Evolutionary conservation across 2,329 filamentous ascomycete species (phyloP), one percentile per base, ranked within the genome.

Genomic region (Rhynchosporium agropyri): DNA sequence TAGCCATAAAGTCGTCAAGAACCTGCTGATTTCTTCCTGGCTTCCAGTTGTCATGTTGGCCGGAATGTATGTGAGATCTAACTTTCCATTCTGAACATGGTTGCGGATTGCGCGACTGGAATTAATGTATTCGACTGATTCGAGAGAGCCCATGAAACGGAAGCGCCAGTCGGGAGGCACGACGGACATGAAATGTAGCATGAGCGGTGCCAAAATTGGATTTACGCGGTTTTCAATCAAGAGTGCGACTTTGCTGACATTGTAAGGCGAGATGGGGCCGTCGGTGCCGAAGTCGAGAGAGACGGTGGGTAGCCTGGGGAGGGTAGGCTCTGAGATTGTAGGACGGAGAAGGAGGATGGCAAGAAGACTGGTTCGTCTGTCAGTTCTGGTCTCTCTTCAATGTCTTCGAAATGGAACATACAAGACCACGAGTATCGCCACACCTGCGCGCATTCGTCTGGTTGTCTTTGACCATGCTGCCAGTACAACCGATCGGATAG

Each of bases 131-230:
- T 74, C 73, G 33, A 84, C 78, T 7, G 79, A 81, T 57, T 77
- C 76, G 28, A 71, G 36, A 13, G 79, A 82, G 60, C 83, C 82
- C 77, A 84, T 82, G 76, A 84, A 84, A 46, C 79, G 78, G 74
- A 84, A 83, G 36, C 78, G 79, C 83, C 83, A 85, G 74, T 84
- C 82, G 1, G 81, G 79, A 4, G 83, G 83, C 1, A 85, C 79
- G 26, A 84, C 81, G 3, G 79, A 76, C 67, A 84, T 84, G 74
- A 84, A 83, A 70, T 85, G 83, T 29, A 84, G 76, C 72, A 84
- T 75, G 45, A 84, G 75, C 1, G 83, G 82, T 3, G 81, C 81
- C 48, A 85, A 78, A 65, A 80, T 74, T 3, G 81, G 77, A 42
- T 77, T 76, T 1, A 79, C 70, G 0, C 83, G 79, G 72, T 80